Conservation (phyloP, 371 early-diverging fungal species). For the Basidiobolus meristosporus region DNA sequence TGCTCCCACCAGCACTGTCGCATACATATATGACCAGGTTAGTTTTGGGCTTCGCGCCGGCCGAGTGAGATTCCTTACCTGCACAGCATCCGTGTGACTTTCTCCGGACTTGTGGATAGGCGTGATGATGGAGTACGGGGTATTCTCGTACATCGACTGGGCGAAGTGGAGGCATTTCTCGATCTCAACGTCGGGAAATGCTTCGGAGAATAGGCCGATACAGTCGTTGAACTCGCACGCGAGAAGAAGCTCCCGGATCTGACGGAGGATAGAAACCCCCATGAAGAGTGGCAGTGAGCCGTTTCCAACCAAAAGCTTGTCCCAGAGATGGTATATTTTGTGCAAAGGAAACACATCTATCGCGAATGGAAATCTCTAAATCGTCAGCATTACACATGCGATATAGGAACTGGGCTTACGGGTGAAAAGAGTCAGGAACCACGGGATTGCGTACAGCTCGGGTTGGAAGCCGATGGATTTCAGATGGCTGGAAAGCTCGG, state of each 20-base stretch:
- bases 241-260: constrained; percentile 31
- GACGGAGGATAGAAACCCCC: constrained; percentile 47
- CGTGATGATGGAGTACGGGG: too few species aligned
- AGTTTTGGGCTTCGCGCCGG: too few species aligned
- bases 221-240: constrained; percentile 43
- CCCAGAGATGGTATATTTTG: constrained; percentile 63
- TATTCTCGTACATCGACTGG: too few species aligned
- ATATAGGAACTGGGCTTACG: constrained; percentile 22
- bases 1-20: too few species aligned
- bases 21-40: too few species aligned
- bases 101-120: too few species aligned
- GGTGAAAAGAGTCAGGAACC: constrained; percentile 68
- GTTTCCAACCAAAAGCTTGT: constrained; percentile 43
- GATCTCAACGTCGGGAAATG: constrained; percentile 49
- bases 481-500: constrained; percentile 45
- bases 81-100: too few species aligned
- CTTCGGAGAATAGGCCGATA: constrained; percentile 34
- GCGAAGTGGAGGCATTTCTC: constrained; percentile 55
- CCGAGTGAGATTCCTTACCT: too few species aligned
- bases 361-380: too few species aligned
- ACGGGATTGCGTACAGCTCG: constrained; percentile 63
- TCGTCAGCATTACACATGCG: too few species aligned
- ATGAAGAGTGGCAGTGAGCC: constrained; percentile 40
- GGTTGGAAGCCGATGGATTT: constrained; percentile 40
- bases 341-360: constrained; percentile 56